Evolutionary conservation across 805 yeast species (phyloP).

Genomic region (Groenewaldozyma tartarivorans): DNA sequence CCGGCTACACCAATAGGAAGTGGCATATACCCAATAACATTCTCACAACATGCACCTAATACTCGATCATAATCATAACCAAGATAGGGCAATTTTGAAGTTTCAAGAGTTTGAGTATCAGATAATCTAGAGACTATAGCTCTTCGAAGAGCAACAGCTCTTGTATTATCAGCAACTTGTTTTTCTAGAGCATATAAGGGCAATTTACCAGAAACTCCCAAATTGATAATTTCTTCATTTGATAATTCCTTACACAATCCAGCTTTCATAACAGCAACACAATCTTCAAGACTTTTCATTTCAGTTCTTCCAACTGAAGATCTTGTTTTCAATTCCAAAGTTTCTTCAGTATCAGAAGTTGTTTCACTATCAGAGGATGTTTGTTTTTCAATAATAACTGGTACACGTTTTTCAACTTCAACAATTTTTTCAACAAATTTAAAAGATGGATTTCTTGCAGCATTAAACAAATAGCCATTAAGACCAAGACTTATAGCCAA

Average conservation of each 20-base stretch:
- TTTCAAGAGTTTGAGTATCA: conserved; percentile 67
- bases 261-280: conserved; percentile 50
- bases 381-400: conserved; percentile 21
- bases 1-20: conserved; percentile 98
- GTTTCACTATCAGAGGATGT: conserved; percentile 8
- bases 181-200: conserved; percentile 94
- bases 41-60: conserved; percentile 98
- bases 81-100: conserved; percentile 65
- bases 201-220: conserved; percentile 66
- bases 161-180: conserved; percentile 74
- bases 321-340: conserved; percentile 17
- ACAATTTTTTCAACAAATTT: conserved; percentile 25
- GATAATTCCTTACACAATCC: conserved; percentile 60
- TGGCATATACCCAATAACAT: conserved; percentile 94
- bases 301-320: conserved; percentile 11
- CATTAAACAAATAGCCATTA: conserved; percentile 78
- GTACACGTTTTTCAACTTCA: conserved; percentile 25
- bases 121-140: conserved; percentile 80
- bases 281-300: conserved; percentile 43
- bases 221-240: conserved; percentile 63
- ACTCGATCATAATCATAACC: conserved; percentile 91
- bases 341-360: conserved; percentile 24
- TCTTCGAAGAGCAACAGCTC: conserved; percentile 93
- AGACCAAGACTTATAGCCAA: conserved; percentile 68
- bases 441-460: conserved; percentile 37